Evolutionary conservation across 768 basidiomycete genomes (phyloP), one percentile per base, ranked within the genome.

Genomic region (Nidula microcarpa): DNA sequence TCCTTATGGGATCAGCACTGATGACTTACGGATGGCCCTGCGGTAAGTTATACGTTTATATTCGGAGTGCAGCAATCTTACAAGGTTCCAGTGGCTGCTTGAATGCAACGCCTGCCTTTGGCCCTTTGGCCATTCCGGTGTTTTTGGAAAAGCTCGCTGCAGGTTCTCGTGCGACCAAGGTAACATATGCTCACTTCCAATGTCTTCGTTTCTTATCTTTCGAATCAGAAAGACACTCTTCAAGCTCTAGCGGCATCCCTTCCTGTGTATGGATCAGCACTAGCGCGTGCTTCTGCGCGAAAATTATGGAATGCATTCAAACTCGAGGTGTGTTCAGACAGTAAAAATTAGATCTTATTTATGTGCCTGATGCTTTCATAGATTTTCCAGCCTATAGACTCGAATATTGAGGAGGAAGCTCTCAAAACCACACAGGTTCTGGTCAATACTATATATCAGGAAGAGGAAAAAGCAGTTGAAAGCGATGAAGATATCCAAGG

Each of bases 371-470:
- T 44, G 16, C 57, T 49, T 14, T 30, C 48, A 14, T 23, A 98
- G 94, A 89, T 98, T 35, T 91, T 98, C 68, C 94, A 98, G 76
- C 91, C 96, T 0, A 87, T 85, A 1, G 95, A 98, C 64, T 49
- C 71, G 5, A 69, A 79, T 33, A 91, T 89, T 6, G 92, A 96
- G 63, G 74, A 76, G 35, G 79, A 82, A 49, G 91, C 95, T 1
- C 72, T 97, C 32, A 76, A 78, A 33, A 77, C 93, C 0, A 77
- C 86, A 1, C 85, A 87, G 60, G 74, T 77, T 5, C 78, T 99
- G n/a, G 76, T 96, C 43, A 71, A 75, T 49, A 89, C 89, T 0
- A 81, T 97, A 8, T 88, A 90, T 65, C 67, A 77, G 2, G 71
- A 70, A 13, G 74, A 77, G 53, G 71, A 72, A 13, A 67, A 69